These are phyloP conservation scores for Asclepias syriaca DNA, from an alignment of 257 asterid genomes.

Conservation along the genomic window DNA sequence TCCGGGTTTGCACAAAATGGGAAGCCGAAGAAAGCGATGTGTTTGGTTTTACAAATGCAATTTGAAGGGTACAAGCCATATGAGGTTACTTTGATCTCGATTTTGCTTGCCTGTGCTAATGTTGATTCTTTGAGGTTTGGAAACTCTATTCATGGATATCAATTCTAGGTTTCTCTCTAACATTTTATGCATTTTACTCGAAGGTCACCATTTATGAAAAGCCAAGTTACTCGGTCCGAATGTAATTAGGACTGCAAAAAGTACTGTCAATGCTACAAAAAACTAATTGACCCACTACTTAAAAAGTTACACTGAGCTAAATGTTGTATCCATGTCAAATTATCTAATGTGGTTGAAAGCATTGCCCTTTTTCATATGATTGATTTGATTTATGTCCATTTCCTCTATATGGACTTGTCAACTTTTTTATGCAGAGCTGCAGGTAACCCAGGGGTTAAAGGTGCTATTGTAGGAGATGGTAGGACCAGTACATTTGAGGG, in stretches of 20 bases:
- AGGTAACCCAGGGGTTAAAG: conserved; percentile 54
- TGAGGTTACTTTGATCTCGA: too few relatives aligned
- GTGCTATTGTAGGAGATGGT: conserved; percentile 77
- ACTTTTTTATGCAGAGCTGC: conserved; percentile 46
- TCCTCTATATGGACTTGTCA: background rate
- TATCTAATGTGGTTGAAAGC: background rate
- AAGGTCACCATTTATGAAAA: background rate
- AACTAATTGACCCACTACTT: background rate
- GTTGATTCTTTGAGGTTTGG: too few relatives aligned
- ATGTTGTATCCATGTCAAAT: background rate
- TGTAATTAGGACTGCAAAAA: background rate
- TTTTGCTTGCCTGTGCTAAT: too few relatives aligned
- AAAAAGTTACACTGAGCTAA: background rate
- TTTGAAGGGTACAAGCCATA: too few relatives aligned
- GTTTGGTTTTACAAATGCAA: too few relatives aligned
- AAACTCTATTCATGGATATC: too few relatives aligned
- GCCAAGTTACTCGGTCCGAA: background rate
- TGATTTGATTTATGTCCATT: background rate
- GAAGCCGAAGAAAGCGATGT: too few relatives aligned
- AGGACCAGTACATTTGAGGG: conserved; percentile 65
- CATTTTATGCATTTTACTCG: background rate
- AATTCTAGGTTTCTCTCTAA: background rate
- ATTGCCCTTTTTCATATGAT: background rate
- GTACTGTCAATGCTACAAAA: background rate
- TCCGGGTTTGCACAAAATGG: too few relatives aligned